A percentile compares a stretch with the other conserved stretches of the same genome.
phyloP scores from a whole-genome alignment of 495 filamentous ascomycete species.

The Acidomyces sp. region DNA sequence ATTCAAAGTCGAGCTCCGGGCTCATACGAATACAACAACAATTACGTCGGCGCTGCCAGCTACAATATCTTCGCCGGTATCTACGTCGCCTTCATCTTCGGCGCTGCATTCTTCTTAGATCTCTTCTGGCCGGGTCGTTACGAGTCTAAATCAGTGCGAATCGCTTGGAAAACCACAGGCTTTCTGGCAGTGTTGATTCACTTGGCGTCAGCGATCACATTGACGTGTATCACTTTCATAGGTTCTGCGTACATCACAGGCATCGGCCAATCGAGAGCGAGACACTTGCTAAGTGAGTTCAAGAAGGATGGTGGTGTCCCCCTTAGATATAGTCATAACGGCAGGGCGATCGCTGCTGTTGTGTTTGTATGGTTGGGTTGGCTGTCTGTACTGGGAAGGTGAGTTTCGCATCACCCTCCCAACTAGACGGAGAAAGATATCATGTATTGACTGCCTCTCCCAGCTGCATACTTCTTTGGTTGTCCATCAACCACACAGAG shows the following conservation, averaged over 20 bases:
- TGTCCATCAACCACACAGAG: conserved; percentile 10
- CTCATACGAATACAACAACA: conserved; percentile 34
- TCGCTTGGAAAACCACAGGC: conserved; percentile 37
- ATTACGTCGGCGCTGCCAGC: conserved; percentile 35
- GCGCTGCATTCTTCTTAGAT: conserved; percentile 42
- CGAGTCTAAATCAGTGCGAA: conserved; percentile 31
- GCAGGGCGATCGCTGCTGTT: conserved; percentile 31
- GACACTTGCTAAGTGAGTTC: conserved; percentile 19
- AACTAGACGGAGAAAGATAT: too few relatives aligned
- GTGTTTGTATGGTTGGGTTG: conserved; percentile 33
- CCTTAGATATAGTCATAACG: conserved; percentile 30
- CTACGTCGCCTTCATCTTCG: conserved; percentile 41
- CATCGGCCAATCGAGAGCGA: conserved; percentile 9
- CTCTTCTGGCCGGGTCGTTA: conserved; percentile 40
- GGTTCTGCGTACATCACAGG: conserved; percentile 29
- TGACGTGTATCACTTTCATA: conserved; percentile 36
- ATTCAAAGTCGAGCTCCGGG: conserved; percentile 25
- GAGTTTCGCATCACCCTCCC: conserved; percentile 12
- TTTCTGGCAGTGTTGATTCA: conserved; percentile 32
- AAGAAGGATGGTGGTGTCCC: conserved; percentile 22
- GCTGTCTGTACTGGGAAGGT: conserved; percentile 10
- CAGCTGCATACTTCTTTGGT: conserved; percentile 13
- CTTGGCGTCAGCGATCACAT: conserved; percentile 30
- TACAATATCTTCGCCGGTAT: conserved; percentile 44
- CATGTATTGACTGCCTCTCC: too few relatives aligned